Conservation (phyloP, 2,329 filamentous ascomycete species). For the Fusarium sp. region DNA sequence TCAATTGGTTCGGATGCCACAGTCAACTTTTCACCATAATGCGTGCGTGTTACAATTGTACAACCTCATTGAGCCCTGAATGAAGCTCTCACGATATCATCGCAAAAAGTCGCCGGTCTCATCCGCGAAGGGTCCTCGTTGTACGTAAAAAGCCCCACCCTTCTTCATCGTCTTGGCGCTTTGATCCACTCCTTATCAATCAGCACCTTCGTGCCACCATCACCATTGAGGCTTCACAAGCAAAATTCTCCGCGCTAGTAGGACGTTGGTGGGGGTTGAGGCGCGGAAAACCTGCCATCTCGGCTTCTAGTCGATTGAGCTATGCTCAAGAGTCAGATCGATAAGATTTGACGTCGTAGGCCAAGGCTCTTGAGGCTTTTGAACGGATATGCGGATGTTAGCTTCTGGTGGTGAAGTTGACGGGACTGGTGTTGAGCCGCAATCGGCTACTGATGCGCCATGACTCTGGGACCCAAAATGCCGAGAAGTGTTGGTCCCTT, state of each 20-base stretch:
- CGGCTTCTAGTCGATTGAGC: conserved; percentile 9
- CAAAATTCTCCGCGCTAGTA: conserved; percentile 31
- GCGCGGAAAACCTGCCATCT: conserved; percentile 13
- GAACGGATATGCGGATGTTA: background rate
- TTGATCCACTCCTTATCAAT: conserved; percentile 45
- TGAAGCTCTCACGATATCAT: background rate
- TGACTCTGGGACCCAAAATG: background rate
- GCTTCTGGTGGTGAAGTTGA: conserved; percentile 10
- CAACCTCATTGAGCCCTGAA: background rate
- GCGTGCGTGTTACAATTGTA: background rate
- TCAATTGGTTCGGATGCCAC: conserved; percentile 1
- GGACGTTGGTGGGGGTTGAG: conserved; percentile 16
- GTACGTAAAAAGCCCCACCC: conserved; percentile 34
- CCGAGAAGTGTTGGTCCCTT: background rate
- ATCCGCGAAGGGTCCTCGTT: conserved; percentile 9
- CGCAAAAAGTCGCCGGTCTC: conserved; percentile 17
- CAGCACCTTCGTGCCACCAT: conserved; percentile 39
- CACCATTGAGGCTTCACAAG: conserved; percentile 22
- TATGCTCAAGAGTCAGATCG: conserved; percentile 20
- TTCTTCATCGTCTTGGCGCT: conserved; percentile 5
- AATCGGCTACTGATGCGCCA: conserved; percentile 1
- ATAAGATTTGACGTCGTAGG: conserved; percentile 15
- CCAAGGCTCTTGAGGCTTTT: conserved; percentile 3
- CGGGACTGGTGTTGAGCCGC: conserved; percentile 11
- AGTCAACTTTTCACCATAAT: background rate